A percentile compares a stretch with the other conserved stretches of the same genome.
Evolutionary conservation across 192 early-diverging fungal genomes (phyloP).

Genomic region (Coemansia sp.): DNA sequence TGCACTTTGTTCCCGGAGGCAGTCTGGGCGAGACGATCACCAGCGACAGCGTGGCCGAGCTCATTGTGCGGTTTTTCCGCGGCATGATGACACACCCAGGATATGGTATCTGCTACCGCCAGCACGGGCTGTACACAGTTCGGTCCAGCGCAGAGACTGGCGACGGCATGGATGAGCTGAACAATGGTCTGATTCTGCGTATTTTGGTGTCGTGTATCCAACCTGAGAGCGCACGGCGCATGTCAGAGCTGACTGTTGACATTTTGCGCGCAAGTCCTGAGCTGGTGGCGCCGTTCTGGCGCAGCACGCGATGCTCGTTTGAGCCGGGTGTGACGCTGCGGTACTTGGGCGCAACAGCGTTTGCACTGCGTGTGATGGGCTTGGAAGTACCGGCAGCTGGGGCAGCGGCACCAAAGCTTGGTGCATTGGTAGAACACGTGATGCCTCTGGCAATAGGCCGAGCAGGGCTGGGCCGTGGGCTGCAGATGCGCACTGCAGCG

Average conservation of each 20-base stretch:
- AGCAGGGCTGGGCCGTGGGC: slow-evolving; percentile 24
- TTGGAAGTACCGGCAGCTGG: slow-evolving; percentile 26
- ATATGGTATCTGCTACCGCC: slow-evolving; percentile 46
- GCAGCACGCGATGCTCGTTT: slow-evolving; percentile 28
- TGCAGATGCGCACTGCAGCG: slow-evolving; percentile 22
- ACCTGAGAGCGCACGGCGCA: slow-evolving; percentile 24
- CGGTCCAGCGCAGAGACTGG: slow-evolving; percentile 14
- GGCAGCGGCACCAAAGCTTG: slow-evolving; percentile 26
- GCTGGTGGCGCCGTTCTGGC: slow-evolving; percentile 54
- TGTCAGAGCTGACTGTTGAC: slow-evolving; percentile 32
- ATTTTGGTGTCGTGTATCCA: slow-evolving; percentile 35
- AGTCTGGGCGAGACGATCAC: not conserved
- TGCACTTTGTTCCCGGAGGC: slow-evolving; percentile 18
- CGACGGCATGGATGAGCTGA: slow-evolving; percentile 26
- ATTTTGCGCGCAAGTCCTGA: slow-evolving; percentile 46
- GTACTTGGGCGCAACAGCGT: slow-evolving; percentile 39
- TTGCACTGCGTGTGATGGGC: slow-evolving; percentile 37
- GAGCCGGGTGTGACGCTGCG: slow-evolving; percentile 47
- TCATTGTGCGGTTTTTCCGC: slow-evolving; percentile 40
- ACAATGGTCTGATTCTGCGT: slow-evolving; percentile 48
- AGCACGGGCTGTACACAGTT: slow-evolving; percentile 46
- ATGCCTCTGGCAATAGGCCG: slow-evolving; percentile 26
- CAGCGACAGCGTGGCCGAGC: slow-evolving; percentile 30
- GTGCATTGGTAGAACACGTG: slow-evolving; percentile 47
- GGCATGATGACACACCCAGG: slow-evolving; percentile 51